Percentiles rank a stretch among this genome's conserved stretches.
These are phyloP conservation scores for Turritis glabra DNA, from an alignment of 345 rosid species.

Conservation along the genomic window DNA sequence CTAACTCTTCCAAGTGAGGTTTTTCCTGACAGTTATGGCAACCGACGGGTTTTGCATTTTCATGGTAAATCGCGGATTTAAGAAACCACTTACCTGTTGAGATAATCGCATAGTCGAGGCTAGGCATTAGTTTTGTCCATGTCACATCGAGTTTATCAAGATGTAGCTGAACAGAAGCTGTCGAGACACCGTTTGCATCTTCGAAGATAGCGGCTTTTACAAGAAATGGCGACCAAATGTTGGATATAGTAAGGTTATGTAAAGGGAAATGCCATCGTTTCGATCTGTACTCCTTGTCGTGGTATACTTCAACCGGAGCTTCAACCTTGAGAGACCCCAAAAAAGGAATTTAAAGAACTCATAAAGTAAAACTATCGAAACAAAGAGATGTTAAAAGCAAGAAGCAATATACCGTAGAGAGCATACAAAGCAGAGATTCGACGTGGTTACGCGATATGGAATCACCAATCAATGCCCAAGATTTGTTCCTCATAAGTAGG, in stretches of 20 bases:
- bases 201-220: constrained; percentile 86
- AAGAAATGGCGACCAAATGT: constrained; percentile 93
- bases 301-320: constrained; percentile 69
- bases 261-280: constrained; percentile 75
- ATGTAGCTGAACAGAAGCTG: constrained; percentile 75
- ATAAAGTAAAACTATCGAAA: background rate
- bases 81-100: constrained; percentile 99
- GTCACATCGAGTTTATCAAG: constrained; percentile 76
- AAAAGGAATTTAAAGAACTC: background rate
- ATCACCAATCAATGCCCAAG: constrained; percentile 88
- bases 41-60: constrained; percentile 60
- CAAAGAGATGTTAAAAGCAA: background rate
- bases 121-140: constrained; percentile 57
- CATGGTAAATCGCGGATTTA: constrained; percentile 80
- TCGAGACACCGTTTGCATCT: constrained; percentile 76
- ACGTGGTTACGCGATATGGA: constrained; percentile 95
- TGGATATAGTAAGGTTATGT: constrained; percentile 67
- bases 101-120: constrained; percentile 66
- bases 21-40: constrained; percentile 77
- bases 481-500: constrained; percentile 69
- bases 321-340: constrained; percentile 57
- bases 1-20: constrained; percentile 56
- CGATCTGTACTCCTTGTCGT: constrained; percentile 74
- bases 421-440: constrained; percentile 88
- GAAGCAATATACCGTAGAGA: constrained; percentile 51